phyloP scores from a whole-genome alignment of 116 monocot genomes.

The Posidonia oceanica region DNA sequence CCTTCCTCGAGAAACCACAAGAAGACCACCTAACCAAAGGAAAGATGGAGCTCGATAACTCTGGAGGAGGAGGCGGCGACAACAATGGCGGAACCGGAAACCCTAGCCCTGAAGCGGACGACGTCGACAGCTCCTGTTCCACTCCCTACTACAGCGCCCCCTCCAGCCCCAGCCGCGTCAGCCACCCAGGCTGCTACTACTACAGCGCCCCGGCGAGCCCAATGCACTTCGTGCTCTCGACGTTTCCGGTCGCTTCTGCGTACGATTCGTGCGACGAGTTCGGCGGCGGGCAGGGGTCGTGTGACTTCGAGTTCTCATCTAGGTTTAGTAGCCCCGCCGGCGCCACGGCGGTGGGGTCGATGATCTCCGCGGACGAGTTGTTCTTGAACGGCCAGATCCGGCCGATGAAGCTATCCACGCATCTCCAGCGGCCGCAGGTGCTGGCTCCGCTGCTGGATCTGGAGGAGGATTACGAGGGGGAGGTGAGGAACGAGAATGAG shows the following conservation, averaged over 20 bases:
- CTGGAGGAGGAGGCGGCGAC: background rate
- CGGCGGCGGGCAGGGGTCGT: background rate
- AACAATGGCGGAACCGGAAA: too few relatives aligned
- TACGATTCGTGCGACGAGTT: background rate
- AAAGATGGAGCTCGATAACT: background rate
- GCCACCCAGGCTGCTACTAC: slow-evolving; percentile 24
- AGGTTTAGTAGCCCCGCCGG: slow-evolving; percentile 24
- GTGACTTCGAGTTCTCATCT: slow-evolving; percentile 17
- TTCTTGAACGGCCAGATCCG: slow-evolving; percentile 88
- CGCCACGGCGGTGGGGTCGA: slow-evolving; percentile 18
- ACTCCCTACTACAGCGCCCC: slow-evolving; percentile 72
- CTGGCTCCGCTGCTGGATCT: slow-evolving; percentile 43
- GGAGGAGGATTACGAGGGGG: slow-evolving; percentile 19
- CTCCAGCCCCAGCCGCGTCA: slow-evolving; percentile 44
- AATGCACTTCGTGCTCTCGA: slow-evolving; percentile 33
- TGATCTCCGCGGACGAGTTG: slow-evolving; percentile 76
- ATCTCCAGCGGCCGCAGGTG: slow-evolving; percentile 32
- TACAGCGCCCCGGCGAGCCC: slow-evolving; percentile 43
- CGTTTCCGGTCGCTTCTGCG: slow-evolving; percentile 5
- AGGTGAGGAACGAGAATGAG: background rate
- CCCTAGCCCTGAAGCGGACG: background rate
- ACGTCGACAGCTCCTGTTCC: slow-evolving; percentile 50
- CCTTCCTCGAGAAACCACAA: background rate
- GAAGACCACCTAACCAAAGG: background rate
- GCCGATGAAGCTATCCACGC: slow-evolving; percentile 53